These are phyloP conservation scores for Metrosideros polymorpha DNA, from an alignment of 441 rosid genomes.

Conservation along the genomic window DNA sequence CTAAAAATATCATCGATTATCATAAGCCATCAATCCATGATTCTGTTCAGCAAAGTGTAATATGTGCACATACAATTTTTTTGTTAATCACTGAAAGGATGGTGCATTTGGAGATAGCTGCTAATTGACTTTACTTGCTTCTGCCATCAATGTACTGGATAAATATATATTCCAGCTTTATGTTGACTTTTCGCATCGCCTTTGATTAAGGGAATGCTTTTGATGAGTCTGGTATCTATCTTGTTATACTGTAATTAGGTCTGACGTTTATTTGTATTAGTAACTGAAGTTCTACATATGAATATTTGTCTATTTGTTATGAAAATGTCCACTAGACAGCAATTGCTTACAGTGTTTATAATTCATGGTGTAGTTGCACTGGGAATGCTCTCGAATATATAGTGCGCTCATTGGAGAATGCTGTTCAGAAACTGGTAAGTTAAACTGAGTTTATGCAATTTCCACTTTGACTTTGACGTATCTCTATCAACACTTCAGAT, in stretches of 20 bases:
- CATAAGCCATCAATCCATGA: neutral
- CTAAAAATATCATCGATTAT: neutral
- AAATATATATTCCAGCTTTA: neutral
- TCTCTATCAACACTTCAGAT: neutral
- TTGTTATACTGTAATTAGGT: neutral
- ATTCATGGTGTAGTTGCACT: neutral
- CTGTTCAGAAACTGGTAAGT: neutral
- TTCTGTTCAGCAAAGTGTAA: neutral
- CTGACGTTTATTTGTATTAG: neutral
- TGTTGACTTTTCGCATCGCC: fast-evolving
- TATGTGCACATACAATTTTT: neutral
- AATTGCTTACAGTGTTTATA: neutral
- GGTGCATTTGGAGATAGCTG: neutral
- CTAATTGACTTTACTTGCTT: neutral
- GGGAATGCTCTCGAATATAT: neutral
- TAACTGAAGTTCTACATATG: neutral
- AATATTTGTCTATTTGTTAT: neutral
- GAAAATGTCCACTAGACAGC: neutral
- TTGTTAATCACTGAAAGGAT: neutral
- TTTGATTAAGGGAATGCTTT: neutral
- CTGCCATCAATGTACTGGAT: neutral
- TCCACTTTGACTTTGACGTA: neutral
- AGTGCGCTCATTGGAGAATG: neutral
- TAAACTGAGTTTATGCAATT: neutral
- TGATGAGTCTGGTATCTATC: neutral